Conservation (phyloP, 2,329 filamentous ascomycete species). For the Aspergillus piperis region DNA sequence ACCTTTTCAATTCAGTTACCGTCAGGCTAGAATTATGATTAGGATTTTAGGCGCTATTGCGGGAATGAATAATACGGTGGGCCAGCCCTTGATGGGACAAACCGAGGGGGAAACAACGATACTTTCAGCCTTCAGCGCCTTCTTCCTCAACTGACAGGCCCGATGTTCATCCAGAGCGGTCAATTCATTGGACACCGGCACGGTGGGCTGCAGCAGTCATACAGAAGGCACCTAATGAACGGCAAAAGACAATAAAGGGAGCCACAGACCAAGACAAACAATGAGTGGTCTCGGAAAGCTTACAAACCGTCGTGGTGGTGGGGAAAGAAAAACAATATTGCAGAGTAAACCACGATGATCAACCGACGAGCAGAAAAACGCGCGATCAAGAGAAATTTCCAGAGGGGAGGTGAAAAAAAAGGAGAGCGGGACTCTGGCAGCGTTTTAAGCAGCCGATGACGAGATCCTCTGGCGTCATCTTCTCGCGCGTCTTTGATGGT, state of each 20-base stretch:
- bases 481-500: not conserved
- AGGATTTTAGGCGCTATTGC: not conserved
- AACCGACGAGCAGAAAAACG: not conserved
- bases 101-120: slow-evolving; percentile 8
- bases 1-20: not conserved
- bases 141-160: slow-evolving; percentile 4
- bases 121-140: not conserved
- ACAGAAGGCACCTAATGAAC: not conserved
- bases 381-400: not conserved
- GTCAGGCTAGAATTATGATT: not conserved
- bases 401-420: not conserved
- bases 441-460: slow-evolving; percentile 9
- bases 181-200: slow-evolving; percentile 18
- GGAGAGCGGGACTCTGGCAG: slow-evolving; percentile 1
- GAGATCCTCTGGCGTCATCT: slow-evolving; percentile 10
- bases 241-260: not conserved
- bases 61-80: slow-evolving; percentile 3
- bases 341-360: slow-evolving; percentile 7
- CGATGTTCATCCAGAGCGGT: slow-evolving; percentile 12
- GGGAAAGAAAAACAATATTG: slow-evolving; percentile 4
- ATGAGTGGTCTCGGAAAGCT: not conserved
- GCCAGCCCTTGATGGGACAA: slow-evolving; percentile 10
- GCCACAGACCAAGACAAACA: not conserved
- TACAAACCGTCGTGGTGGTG: slow-evolving; percentile 5
- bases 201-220: slow-evolving; percentile 15